Evolutionary conservation across 2,329 filamentous ascomycete species (phyloP), one percentile per base, ranked within the genome.

Genomic region (Xylariales sp.): DNA sequence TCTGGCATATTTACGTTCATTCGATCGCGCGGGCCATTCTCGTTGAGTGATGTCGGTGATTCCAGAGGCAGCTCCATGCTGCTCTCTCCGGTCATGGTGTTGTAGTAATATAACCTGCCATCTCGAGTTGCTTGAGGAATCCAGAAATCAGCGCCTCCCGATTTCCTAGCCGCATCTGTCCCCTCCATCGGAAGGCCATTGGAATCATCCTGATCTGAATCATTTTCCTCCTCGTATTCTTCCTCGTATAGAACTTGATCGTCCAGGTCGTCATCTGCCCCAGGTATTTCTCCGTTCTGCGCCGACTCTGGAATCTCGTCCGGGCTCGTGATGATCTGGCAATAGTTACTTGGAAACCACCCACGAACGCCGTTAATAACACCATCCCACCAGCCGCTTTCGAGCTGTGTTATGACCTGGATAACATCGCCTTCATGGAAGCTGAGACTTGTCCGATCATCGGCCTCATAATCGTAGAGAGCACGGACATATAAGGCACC

Each of bases 301-400:
- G 71, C 69, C 11, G 74, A 68, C 40, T 87, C 82, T 31, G 78
- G 74, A 21, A 84, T 71, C 48, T 94, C 86, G 53, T 88, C 84
- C 38, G 84, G 77, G 53, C 81, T 82, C 45, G 81, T 78, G 54
- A 97, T 85, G 49, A 93, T 81, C 51, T 88, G 83, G 69, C 93
- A 97, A 69, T 98, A 98, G 65, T 98, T 98, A 73, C 91, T 97
- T 27, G 93, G 93, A 63, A 98, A 98, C 93, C 93, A 98, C 61
- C 93, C 93, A 60, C 93, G 84, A 53, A 95, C 86, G 45, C 90
- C 88, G 58, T 96, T 93, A 62, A 98, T 95, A 42, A 98, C 88
- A 36, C 93, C 93, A 68, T 98, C 93, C 93, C 93, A 98, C 93
- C 93, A 98, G 43, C 93, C 93, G 57, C 90, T 97, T 65, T 98